These are phyloP conservation scores for Sphagnurus paluster DNA, from an alignment of 1,284 basidiomycete genomes.

Conservation along the genomic window DNA sequence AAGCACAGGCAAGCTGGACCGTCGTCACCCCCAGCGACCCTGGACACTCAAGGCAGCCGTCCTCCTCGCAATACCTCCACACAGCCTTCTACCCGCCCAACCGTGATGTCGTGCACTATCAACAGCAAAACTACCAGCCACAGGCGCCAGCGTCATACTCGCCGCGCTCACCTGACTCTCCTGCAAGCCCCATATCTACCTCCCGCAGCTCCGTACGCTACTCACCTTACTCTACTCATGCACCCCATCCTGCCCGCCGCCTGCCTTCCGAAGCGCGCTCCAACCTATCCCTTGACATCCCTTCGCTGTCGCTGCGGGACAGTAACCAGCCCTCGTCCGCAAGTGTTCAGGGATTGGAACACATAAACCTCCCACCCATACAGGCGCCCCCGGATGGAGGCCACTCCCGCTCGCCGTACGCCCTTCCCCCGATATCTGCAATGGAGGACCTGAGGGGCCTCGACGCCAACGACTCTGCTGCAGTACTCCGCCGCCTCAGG, in stretches of 20 bases:
- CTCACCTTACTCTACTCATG: constrained; percentile 27
- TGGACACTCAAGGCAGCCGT: constrained; percentile 12
- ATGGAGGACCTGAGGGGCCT: constrained; percentile 58
- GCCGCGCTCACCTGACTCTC: constrained; percentile 12
- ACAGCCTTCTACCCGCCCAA: constrained; percentile 15
- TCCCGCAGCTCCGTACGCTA: constrained; percentile 22
- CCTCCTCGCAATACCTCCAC: constrained; percentile 16
- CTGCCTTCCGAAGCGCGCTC: constrained; percentile 17
- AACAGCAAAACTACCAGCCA: constrained; percentile 3
- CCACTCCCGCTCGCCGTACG: constrained; percentile 37
- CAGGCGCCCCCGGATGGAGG: constrained; percentile 32
- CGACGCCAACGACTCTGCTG: constrained; percentile 54
- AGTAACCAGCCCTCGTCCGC: constrained; percentile 17
- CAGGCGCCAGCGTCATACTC: constrained; percentile 8
- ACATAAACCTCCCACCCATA: constrained; percentile 55
- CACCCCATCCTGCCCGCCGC: constrained; percentile 16
- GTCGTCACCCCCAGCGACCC: constrained; percentile 33
- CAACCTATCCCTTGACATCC: constrained; percentile 44
- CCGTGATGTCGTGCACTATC: constrained; percentile 13
- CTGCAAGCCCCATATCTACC: constrained; percentile 9
- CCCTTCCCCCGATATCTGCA: constrained; percentile 67
- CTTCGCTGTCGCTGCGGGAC: constrained; percentile 30
- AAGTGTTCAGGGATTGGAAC: constrained; percentile 8
- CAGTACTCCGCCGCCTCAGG: constrained; percentile 58
- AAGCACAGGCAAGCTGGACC: constrained; percentile 33